Conservation (phyloP, 2,329 filamentous ascomycete genomes). For the Arthrinium puccinioides region DNA sequence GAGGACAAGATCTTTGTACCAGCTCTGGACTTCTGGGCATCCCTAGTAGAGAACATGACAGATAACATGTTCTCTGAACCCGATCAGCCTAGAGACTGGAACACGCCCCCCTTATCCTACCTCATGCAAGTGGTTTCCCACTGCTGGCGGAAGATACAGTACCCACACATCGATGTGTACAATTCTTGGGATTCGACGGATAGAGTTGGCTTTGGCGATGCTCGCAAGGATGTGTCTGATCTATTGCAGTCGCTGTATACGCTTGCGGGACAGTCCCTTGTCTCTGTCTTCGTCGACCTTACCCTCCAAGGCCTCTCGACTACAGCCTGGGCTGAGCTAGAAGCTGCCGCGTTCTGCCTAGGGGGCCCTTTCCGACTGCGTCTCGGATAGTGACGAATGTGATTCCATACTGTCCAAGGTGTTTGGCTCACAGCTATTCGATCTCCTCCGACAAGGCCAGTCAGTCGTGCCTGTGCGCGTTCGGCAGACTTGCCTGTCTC, state of each 20-base stretch:
- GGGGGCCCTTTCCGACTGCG: conserved; percentile 60
- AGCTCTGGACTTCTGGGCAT: conserved; percentile 75
- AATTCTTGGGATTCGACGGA: conserved; percentile 64
- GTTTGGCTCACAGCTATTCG: conserved; percentile 53
- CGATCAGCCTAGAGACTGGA: conserved; percentile 43
- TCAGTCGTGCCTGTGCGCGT: conserved; percentile 52
- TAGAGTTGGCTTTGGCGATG: conserved; percentile 60
- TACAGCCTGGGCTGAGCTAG: conserved; percentile 51
- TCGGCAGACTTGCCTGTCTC: conserved; percentile 59
- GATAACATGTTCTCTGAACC: conserved; percentile 49
- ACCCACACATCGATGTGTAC: conserved; percentile 51
- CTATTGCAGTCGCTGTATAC: conserved; percentile 66
- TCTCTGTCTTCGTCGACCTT: conserved; percentile 50
- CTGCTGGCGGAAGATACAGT: conserved; percentile 63
- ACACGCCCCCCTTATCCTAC: conserved; percentile 47
- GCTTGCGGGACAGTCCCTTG: conserved; percentile 46
- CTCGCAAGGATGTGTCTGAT: conserved; percentile 72
- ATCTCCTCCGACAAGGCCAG: conserved; percentile 42
- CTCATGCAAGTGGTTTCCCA: conserved; percentile 59
- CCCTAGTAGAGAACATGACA: conserved; percentile 62
- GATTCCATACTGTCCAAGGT: conserved; percentile 54
- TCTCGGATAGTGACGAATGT: conserved; percentile 47
- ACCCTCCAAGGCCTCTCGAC: conserved; percentile 40
- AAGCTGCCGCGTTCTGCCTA: conserved; percentile 56
- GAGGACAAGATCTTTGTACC: conserved; percentile 71